Conservation (phyloP, 495 filamentous ascomycete species). For the Penicillium soppii region DNA sequence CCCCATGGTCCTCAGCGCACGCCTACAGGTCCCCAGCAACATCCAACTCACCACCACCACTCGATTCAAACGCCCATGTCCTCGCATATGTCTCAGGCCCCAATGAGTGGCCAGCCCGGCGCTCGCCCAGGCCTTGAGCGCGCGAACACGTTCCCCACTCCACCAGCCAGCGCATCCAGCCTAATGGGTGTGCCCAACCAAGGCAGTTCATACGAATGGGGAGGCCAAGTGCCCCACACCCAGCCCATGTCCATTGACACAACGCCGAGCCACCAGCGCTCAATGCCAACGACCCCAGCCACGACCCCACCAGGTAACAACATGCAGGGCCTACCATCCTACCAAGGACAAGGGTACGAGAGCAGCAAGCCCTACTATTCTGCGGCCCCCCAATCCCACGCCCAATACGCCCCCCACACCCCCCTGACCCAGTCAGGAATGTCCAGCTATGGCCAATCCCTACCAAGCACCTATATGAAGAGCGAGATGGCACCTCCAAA, state of each 20-base stretch:
- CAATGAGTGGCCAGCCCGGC: conserved; percentile 73
- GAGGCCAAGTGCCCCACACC: conserved; percentile 60
- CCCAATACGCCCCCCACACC: conserved; percentile 65
- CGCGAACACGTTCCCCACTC: conserved; percentile 88
- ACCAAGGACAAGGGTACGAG: conserved; percentile 71
- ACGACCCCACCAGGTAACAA: conserved; percentile 84
- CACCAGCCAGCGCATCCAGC: conserved; percentile 88
- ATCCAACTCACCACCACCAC: conserved; percentile 77
- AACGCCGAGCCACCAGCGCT: conserved; percentile 74
- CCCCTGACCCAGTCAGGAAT: conserved; percentile 66
- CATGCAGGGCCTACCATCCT: conserved; percentile 75
- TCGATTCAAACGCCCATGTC: conserved; percentile 70
- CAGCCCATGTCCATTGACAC: conserved; percentile 87
- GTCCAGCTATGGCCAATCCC: conserved; percentile 60
- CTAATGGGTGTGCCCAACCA: conserved; percentile 79
- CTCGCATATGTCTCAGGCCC: conserved; percentile 64
- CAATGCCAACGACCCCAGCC: conserved; percentile 90
- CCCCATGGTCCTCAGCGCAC: conserved; percentile 33
- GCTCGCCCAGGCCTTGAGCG: conserved; percentile 75
- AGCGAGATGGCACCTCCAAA: conserved; percentile 91
- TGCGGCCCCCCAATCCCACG: conserved; percentile 65
- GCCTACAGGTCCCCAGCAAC: conserved; percentile 54
- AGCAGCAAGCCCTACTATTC: conserved; percentile 78
- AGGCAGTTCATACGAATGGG: conserved; percentile 75
- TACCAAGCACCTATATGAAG: conserved; percentile 73